A percentile compares a stretch with the other conserved stretches of the same genome.
Evolutionary conservation across 176 grass and related monocot genomes (phyloP).

Genomic region (Aechmea fasciata): DNA sequence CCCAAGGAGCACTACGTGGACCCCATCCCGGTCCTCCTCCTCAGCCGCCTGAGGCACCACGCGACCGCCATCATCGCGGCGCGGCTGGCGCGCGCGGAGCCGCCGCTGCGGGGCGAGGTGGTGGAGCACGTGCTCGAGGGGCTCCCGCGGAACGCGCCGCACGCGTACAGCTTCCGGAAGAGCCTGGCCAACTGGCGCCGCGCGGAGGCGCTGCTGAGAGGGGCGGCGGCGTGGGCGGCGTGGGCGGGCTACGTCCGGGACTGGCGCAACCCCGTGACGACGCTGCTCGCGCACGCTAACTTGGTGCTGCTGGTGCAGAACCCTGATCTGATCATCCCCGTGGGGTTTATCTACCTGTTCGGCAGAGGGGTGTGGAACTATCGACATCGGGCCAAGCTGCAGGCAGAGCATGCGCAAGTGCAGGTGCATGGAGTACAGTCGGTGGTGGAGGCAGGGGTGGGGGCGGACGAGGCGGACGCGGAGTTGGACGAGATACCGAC

Average conservation of each 20-base stretch:
- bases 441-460: neutral
- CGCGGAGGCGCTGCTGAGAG: neutral
- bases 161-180: slow-evolving; percentile 10
- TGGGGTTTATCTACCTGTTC: slow-evolving; percentile 29
- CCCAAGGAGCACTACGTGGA: slow-evolving; percentile 22
- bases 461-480: slow-evolving; percentile 4
- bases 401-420: neutral
- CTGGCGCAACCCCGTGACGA: slow-evolving; percentile 17
- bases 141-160: neutral
- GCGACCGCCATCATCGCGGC: neutral
- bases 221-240: neutral
- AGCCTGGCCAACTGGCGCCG: slow-evolving; percentile 2
- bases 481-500: slow-evolving; percentile 15
- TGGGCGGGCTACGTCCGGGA: slow-evolving; percentile 17
- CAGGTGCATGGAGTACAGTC: neutral
- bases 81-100: slow-evolving; percentile 8
- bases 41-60: neutral
- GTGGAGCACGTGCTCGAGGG: slow-evolving; percentile 7
- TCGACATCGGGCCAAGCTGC: neutral
- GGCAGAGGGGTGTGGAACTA: slow-evolving; percentile 17
- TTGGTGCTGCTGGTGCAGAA: neutral
- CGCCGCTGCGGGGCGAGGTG: slow-evolving; percentile 9
- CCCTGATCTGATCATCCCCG: slow-evolving; percentile 1
- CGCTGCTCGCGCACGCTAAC: neutral
- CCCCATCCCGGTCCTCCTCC: slow-evolving; percentile 7